Evolutionary conservation across 2,329 filamentous ascomycete genomes (phyloP).

Genomic region (Aspergillus persii): DNA sequence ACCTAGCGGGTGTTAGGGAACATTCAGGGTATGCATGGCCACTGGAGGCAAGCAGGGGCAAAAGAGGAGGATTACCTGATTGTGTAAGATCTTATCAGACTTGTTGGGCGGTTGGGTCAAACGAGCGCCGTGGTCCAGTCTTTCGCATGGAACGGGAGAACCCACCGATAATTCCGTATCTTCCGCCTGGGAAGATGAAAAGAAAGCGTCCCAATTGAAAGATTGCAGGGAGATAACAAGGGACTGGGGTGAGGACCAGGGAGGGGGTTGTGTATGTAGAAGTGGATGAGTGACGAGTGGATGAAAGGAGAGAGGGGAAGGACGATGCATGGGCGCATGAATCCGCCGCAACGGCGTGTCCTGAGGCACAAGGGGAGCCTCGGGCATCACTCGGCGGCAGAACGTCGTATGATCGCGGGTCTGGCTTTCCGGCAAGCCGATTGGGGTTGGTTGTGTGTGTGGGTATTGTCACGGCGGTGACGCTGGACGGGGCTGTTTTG

Average conservation of each 20-base stretch:
- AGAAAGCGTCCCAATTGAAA: not conserved
- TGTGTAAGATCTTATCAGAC: constrained; percentile 13
- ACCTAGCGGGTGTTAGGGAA: not conserved
- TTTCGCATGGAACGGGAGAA: constrained; percentile 10
- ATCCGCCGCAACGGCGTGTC: not conserved
- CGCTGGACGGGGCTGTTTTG: not conserved
- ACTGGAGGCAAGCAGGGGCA: not conserved
- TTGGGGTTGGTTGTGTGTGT: not conserved
- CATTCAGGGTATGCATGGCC: not conserved
- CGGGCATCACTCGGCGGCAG: constrained; percentile 12
- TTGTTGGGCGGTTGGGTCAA: constrained; percentile 14
- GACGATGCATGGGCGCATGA: not conserved
- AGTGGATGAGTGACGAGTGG: not conserved
- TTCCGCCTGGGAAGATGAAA: not conserved
- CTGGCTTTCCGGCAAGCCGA: constrained; percentile 28
- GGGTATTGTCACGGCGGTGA: not conserved
- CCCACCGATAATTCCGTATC: not conserved
- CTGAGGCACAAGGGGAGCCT: not conserved
- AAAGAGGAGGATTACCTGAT: not conserved
- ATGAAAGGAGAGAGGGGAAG: not conserved
- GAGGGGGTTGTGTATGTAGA: not conserved
- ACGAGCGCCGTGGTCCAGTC: constrained; percentile 7
- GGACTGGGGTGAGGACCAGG: not conserved
- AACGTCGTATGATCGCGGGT: constrained; percentile 35
- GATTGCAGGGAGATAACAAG: not conserved